phyloP scores from a whole-genome alignment of 2,329 filamentous ascomycete genomes.

The Fusarium floridanum region DNA sequence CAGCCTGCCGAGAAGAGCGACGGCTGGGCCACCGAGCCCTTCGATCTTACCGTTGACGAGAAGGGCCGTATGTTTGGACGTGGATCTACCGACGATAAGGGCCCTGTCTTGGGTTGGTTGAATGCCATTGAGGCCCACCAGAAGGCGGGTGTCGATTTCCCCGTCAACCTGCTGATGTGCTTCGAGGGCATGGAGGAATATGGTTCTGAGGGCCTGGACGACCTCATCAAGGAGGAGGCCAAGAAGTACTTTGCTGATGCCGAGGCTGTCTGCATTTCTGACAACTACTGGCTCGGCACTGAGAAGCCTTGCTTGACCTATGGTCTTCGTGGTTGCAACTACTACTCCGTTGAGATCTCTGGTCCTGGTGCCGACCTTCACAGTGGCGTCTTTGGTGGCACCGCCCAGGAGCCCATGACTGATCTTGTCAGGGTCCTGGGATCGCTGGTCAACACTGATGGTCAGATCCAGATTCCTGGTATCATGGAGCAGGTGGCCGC shows the following conservation, averaged over 20 bases:
- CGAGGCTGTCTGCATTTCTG: conserved; percentile 97
- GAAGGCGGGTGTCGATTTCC: conserved; percentile 93
- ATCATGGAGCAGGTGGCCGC: conserved; percentile 94
- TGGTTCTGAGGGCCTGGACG: conserved; percentile 94
- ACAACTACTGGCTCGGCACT: conserved; percentile 99
- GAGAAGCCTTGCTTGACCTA: conserved; percentile 99
- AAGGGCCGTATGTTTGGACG: conserved; percentile 97
- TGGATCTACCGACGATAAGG: conserved; percentile 97
- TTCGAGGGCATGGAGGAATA: conserved; percentile 99
- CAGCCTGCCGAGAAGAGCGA: conserved; percentile 94
- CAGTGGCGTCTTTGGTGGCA: conserved; percentile 96
- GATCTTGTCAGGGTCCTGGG: conserved; percentile 87
- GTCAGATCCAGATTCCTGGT: conserved; percentile 94
- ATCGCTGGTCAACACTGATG: conserved; percentile 87
- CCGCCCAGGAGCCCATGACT: conserved; percentile 98
- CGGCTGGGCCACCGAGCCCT: conserved; percentile 96
- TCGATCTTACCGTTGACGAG: conserved; percentile 86
- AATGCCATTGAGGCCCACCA: conserved; percentile 99
- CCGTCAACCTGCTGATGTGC: conserved; percentile 98
- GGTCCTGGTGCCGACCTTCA: conserved; percentile 95
- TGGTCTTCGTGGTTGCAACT: conserved; percentile 96
- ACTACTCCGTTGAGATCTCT: conserved; percentile 92
- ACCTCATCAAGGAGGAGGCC: conserved; percentile 91
- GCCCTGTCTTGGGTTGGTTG: conserved; percentile 95
- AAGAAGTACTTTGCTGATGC: conserved; percentile 96